Percentiles rank a stretch among this genome's conserved stretches.
Evolutionary conservation across 495 filamentous ascomycete species (phyloP).

Genomic region (Acidomyces sp.): DNA sequence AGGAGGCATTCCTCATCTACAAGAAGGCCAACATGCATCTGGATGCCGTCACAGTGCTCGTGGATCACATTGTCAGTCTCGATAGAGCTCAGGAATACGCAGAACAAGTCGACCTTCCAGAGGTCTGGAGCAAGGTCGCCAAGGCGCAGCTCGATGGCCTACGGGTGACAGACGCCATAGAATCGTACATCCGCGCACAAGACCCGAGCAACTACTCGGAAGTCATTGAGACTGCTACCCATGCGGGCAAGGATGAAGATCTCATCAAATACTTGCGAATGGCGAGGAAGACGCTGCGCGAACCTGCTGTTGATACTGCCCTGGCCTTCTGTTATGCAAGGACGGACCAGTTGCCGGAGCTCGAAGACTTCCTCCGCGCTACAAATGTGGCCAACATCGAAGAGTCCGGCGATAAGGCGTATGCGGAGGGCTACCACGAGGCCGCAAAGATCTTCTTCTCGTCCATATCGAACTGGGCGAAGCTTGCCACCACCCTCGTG

Average conservation of each 20-base stretch:
- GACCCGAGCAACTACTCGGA: slow-evolving; percentile 89
- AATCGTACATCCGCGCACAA: slow-evolving; percentile 89
- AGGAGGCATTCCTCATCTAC: slow-evolving; percentile 97
- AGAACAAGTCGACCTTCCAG: slow-evolving; percentile 84
- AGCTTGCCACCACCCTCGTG: slow-evolving; percentile 91
- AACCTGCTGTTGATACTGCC: slow-evolving; percentile 85
- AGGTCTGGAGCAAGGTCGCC: slow-evolving; percentile 98
- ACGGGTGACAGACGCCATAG: slow-evolving; percentile 82
- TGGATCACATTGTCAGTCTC: slow-evolving; percentile 96
- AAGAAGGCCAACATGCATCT: slow-evolving; percentile 90
- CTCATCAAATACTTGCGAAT: slow-evolving; percentile 93
- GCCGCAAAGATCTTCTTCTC: slow-evolving; percentile 98
- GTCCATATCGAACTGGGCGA: slow-evolving; percentile 99
- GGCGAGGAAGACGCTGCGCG: slow-evolving; percentile 91
- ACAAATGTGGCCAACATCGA: slow-evolving; percentile 94
- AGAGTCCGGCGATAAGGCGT: slow-evolving; percentile 93
- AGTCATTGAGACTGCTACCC: slow-evolving; percentile 91
- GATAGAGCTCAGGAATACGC: slow-evolving; percentile 95
- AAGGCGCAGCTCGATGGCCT: slow-evolving; percentile 97
- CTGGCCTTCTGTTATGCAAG: slow-evolving; percentile 90
- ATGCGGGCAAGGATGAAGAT: slow-evolving; percentile 95
- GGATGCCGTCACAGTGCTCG: slow-evolving; percentile 78
- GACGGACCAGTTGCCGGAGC: slow-evolving; percentile 76
- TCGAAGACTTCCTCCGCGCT: slow-evolving; percentile 90
- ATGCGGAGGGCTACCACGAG: slow-evolving; percentile 85